Evolutionary conservation across 2,329 filamentous ascomycete species (phyloP), one percentile per base, ranked within the genome.

Genomic region (Apiospora phragmitis): DNA sequence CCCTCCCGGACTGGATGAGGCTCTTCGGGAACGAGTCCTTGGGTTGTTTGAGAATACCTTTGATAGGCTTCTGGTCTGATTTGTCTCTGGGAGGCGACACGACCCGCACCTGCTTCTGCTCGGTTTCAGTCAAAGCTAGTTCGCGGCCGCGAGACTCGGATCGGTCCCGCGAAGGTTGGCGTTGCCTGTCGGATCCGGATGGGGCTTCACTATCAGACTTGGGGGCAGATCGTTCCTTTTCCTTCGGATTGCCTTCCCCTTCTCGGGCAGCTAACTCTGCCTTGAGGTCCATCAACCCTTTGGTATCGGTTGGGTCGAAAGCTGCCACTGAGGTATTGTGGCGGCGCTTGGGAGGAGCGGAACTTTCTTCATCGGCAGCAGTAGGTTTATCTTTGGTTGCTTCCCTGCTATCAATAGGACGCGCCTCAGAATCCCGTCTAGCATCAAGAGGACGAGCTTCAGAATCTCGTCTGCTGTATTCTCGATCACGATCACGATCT

Each of bases 11-110:
- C 87, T 0, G 94, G 92, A 74, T 94, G 92, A 0, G 90, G 89
- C 72, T 97, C 92, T 77, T 98, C 95, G 95, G 95, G 77, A 98
- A 98, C 76, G 92, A 92, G 35, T 88, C 86, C 21, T 90, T 94
- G 0, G 95, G 95, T 69, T 89, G 88, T 80, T 97, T 96, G 59
- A 98, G 85, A 70, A 98, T 98, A 21, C 94, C 92, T 80, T 93
- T 96, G 71, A 94, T 88, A 24, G 90, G 88, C 74, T 93, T 92
- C 51, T 88, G 87, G 24, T 93, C 91, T 26, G 85, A 83, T 77
- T 89, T 87, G 71, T 90, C 84, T 69, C 87, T 81, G 70, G 91
- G 92, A 1, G 93, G 93, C 6, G 93, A 92, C 24, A 96, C 92
- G 4, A 96, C 83, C n/a, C 89, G 87, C n/a, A 89, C 83, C 73